These are phyloP conservation scores for Mycena haematopus DNA, from an alignment of 768 basidiomycete genomes.

Conservation along the genomic window DNA sequence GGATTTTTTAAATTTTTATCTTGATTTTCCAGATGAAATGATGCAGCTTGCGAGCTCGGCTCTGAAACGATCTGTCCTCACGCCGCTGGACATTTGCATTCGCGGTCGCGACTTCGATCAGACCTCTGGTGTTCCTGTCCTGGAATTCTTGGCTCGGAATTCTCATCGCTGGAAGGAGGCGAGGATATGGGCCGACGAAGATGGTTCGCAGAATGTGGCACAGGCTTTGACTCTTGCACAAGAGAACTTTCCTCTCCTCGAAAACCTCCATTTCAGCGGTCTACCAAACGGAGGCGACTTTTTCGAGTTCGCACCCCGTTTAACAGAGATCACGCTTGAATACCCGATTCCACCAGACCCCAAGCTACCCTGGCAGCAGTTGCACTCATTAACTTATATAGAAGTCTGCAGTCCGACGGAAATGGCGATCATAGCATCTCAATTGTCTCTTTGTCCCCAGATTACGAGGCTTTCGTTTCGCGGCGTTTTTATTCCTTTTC, in stretches of 20 bases:
- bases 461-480: not conserved
- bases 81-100: not conserved
- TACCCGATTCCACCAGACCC: not conserved
- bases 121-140: not conserved
- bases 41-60: not conserved
- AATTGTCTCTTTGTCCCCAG: not conserved
- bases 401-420: not conserved
- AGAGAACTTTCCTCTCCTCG: conserved; percentile 1
- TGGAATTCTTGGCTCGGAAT: not conserved
- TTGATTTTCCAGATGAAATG: not conserved
- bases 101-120: not conserved
- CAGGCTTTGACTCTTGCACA: not conserved
- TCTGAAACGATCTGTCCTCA: not conserved
- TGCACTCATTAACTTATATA: not conserved
- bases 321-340: not conserved
- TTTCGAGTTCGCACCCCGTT: not conserved
- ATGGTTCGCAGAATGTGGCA: too few species aligned
- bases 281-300: not conserved
- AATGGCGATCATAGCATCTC: not conserved
- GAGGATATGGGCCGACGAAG: not conserved
- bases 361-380: conserved; percentile 1
- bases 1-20: not conserved
- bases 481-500: not conserved
- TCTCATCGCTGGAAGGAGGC: conserved; percentile 5
- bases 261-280: not conserved